Evolutionary conservation across 441 rosid species (phyloP), one percentile per base, ranked within the genome.

Genomic region (Jatropha multifida): DNA sequence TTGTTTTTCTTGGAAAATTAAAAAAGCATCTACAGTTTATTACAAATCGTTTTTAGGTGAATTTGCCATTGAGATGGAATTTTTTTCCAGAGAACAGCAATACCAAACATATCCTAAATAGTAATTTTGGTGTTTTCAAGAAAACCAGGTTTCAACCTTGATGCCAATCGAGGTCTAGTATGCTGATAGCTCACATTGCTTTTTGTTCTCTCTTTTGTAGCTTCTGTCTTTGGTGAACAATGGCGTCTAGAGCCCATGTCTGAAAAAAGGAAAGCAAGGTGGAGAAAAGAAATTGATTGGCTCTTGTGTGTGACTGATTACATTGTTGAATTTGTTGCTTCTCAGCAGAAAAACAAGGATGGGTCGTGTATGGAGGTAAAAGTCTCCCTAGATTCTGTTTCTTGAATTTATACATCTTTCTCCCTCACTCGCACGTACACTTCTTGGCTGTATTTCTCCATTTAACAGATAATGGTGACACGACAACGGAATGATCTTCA

Each of bases 161-260:
- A 27, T 27, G 32, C 32, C 32, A 32, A 32, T 32, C 32, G 32
- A 32, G 32, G 0, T 32, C 32, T 32, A 32, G 10, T 65, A 7
- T 27, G 26, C 15, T 49, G 61, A 18, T 73, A 32, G 52, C 15
- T 9, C 48, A 27, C 20, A 38, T 18, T 52, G 38, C 41, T n/a
- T 15, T 54, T 3, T 26, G 38, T 32, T 72, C 0, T 40, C 51
- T 13, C 67, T 65, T 27, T 56, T 48, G 77, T 80, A 91, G 98
- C 96, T 82, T 94, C 98, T 61, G 92, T 86, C 7, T 94, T 96
- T 69, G 97, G 99, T 15, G 98, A 96, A 69, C 96, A 87, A 81
- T 74, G 76, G 17, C 89, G 88, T 3, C 82, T 96, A 20, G 97
- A 94, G 86, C 97, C 99, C 0, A 92, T 94, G 91, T 72, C 94